Percentiles rank a stretch among this genome's conserved stretches.
Evolutionary conservation across 164 flowering plant genomes (phyloP).

Genomic region (Taxillus chinensis): DNA sequence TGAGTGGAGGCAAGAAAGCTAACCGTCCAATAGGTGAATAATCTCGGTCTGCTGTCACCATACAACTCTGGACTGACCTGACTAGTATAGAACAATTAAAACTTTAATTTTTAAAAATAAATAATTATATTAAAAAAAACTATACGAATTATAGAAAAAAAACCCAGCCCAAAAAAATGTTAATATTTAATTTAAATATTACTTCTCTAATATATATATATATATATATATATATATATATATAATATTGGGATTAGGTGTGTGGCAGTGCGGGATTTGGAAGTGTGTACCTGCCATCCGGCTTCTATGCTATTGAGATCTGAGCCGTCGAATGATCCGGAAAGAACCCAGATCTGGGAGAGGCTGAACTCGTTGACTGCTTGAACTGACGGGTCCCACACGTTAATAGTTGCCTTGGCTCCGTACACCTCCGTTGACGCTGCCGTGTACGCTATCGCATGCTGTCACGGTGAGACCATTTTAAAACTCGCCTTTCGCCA

Average conservation of each 20-base stretch:
- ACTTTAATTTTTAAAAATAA: constrained; percentile 26
- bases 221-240: background rate
- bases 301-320: constrained; percentile 98
- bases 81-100: constrained; percentile 69
- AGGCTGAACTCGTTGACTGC: constrained; percentile 80
- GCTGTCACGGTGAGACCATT: constrained; percentile 23
- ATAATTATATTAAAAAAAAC: background rate
- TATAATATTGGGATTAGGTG: background rate
- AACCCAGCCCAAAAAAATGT: too few relatives aligned
- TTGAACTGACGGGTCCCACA: constrained; percentile 85
- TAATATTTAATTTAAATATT: too few relatives aligned
- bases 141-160: too few relatives aligned
- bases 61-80: constrained; percentile 99
- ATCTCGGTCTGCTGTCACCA: constrained; percentile 93
- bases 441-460: constrained; percentile 88
- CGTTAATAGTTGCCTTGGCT: constrained; percentile 87
- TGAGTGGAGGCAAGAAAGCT: constrained; percentile 21
- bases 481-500: too few relatives aligned
- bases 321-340: constrained; percentile 80
- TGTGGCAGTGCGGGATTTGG: constrained; percentile 8
- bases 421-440: constrained; percentile 62
- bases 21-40: constrained; percentile 99
- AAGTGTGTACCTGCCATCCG: constrained; percentile 95
- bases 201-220: too few relatives aligned
- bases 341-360: constrained; percentile 87